These are phyloP conservation scores for Flaveria floridana DNA, from an alignment of 140 eudicot genomes.

Conservation along the genomic window DNA sequence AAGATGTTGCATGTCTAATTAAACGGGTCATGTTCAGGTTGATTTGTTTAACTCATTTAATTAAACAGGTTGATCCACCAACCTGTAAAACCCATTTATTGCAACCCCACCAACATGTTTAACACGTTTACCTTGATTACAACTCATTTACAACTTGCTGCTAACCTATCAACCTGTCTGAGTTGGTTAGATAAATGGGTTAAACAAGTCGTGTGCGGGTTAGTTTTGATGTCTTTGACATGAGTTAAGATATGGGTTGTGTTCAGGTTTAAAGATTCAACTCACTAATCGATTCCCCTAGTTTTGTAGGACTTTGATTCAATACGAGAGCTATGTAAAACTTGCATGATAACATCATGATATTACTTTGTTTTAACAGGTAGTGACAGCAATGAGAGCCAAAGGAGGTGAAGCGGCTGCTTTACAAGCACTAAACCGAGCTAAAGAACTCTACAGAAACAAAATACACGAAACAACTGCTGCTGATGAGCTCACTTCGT, in stretches of 20 bases:
- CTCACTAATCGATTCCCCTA: background rate
- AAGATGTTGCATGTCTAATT: no score
- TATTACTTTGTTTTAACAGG: conserved; percentile 40
- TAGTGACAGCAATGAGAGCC: conserved; percentile 69
- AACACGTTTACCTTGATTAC: background rate
- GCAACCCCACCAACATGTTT: background rate
- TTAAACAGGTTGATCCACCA: background rate
- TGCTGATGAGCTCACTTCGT: conserved; percentile 80
- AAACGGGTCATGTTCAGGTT: no score
- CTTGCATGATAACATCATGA: background rate
- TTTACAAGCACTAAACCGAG: conserved; percentile 55
- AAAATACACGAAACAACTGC: conserved; percentile 58
- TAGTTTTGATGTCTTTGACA: background rate
- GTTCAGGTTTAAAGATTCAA: background rate
- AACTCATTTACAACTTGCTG: background rate
- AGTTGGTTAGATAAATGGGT: background rate
- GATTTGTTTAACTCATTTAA: no score
- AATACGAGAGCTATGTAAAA: background rate
- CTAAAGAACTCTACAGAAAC: conserved; percentile 68
- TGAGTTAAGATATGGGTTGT: background rate
- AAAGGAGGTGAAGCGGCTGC: conserved; percentile 92
- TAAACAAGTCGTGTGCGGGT: background rate
- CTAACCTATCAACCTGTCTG: background rate
- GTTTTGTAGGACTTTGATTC: background rate
- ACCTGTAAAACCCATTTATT: background rate